Percentiles rank a stretch among this genome's conserved stretches.
phyloP scores from a whole-genome alignment of 2,329 filamentous ascomycete genomes.

The Coniochaeta prunicola region DNA sequence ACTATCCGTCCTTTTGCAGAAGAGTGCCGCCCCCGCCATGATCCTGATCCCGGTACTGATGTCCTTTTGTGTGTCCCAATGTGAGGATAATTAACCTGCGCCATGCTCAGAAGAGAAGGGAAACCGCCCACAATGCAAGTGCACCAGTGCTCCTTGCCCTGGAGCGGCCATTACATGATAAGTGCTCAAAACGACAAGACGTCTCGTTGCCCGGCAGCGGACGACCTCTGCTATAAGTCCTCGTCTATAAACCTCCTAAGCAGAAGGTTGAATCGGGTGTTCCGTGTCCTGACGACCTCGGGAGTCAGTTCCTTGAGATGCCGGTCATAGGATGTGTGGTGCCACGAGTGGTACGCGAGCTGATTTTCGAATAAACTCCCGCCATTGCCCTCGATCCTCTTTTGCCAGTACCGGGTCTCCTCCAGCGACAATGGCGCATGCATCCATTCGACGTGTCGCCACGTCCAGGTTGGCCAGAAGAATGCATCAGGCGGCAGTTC shows the following conservation, averaged over 20 bases:
- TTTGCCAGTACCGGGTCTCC: slow-evolving; percentile 21
- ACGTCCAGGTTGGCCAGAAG: slow-evolving; percentile 34
- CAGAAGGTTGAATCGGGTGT: slow-evolving; percentile 30
- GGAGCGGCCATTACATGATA: no score
- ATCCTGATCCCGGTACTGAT: not conserved
- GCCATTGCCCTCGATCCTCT: slow-evolving; percentile 20
- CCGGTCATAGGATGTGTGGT: slow-evolving; percentile 27
- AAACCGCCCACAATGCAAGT: not conserved
- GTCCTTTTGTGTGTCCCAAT: not conserved
- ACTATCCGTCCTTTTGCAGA: not conserved
- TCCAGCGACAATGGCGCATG: slow-evolving; percentile 21
- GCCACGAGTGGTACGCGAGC: slow-evolving; percentile 30
- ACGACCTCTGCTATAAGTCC: slow-evolving; percentile 6
- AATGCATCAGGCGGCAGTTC: slow-evolving; percentile 26
- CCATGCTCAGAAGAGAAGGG: not conserved
- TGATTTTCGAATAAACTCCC: slow-evolving; percentile 27
- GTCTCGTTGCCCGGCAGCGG: no score
- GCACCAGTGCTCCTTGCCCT: no score
- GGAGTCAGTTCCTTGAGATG: slow-evolving; percentile 25
- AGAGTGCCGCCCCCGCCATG: not conserved
- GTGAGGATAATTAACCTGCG: not conserved
- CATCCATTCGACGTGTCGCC: slow-evolving; percentile 29
- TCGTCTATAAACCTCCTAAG: slow-evolving; percentile 20
- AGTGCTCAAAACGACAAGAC: no score
- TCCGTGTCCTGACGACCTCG: slow-evolving; percentile 19